phyloP scores from a whole-genome alignment of 2,329 filamentous ascomycete genomes.

The Alternaria burnsii region DNA sequence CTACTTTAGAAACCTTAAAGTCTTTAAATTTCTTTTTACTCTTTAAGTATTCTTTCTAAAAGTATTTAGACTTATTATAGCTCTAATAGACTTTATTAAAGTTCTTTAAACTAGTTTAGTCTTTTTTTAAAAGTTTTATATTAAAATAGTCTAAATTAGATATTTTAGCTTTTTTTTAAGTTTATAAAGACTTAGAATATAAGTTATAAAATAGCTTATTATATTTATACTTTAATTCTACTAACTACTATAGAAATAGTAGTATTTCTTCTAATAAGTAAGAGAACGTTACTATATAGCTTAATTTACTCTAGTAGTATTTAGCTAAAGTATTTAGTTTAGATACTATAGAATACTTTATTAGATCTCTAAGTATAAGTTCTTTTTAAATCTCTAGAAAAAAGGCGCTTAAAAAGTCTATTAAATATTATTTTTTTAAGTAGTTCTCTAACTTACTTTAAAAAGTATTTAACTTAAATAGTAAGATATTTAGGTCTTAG shows the following conservation, averaged over 20 bases:
- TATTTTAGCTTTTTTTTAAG: background rate
- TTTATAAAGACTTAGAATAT: no score
- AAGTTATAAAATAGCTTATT: no score
- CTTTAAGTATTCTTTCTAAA: background rate
- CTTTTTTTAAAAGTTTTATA: no score
- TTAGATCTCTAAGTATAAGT: background rate
- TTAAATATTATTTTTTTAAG: background rate
- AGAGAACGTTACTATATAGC: background rate
- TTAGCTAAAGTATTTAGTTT: background rate
- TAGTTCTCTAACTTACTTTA: background rate
- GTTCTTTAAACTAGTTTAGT: background rate
- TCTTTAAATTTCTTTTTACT: background rate
- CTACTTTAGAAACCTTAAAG: background rate
- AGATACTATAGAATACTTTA: background rate
- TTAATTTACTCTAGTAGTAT: background rate
- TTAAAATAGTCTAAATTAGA: no score
- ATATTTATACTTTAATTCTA: background rate
- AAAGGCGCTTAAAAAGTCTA: background rate
- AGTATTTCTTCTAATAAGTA: background rate
- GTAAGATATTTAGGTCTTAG: background rate
- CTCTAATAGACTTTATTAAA: background rate
- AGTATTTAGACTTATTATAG: background rate
- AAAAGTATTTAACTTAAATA: background rate
- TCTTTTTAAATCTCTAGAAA: background rate
- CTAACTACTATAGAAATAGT: background rate